A percentile compares a stretch with the other conserved stretches of the same genome.
These are phyloP conservation scores for Citrullus colocynthis DNA, from an alignment of 306 rosid genomes.

Conservation along the genomic window DNA sequence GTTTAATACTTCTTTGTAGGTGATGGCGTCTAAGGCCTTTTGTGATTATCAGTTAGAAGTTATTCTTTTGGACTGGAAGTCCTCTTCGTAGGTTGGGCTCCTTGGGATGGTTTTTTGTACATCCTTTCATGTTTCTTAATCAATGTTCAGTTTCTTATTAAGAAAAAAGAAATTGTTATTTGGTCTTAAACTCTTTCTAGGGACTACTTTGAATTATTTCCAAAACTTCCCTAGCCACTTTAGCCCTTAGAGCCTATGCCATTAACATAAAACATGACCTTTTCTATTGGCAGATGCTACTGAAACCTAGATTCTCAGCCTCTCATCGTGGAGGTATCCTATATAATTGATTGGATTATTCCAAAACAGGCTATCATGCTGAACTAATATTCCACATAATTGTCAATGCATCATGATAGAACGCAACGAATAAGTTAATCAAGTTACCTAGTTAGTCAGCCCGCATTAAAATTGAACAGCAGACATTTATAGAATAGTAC, in stretches of 20 bases:
- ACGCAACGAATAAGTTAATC: not conserved
- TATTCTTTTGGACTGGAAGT: no score
- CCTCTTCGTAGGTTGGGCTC: no score
- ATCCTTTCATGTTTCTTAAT: no score
- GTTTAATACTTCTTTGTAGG: no score
- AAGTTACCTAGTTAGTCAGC: not conserved
- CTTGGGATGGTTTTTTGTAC: no score
- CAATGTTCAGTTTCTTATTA: no score
- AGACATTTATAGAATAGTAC: not conserved
- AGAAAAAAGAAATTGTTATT: no score
- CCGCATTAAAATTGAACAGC: not conserved
- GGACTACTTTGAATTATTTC: not conserved
- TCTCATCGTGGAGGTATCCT: not conserved
- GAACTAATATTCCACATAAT: not conserved
- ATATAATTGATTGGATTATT: not conserved
- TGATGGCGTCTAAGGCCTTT: no score
- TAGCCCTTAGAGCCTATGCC: not conserved
- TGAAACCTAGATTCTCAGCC: not conserved
- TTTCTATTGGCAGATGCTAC: not conserved
- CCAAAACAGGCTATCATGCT: not conserved
- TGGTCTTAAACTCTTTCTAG: not conserved
- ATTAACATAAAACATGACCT: not conserved
- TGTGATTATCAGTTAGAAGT: no score
- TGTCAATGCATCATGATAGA: not conserved
- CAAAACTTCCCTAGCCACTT: not conserved